A percentile compares a stretch with the other conserved stretches of the same genome.
phyloP scores from a whole-genome alignment of 1,139 yeast genomes.

The Entelexis paramagnoliae region DNA sequence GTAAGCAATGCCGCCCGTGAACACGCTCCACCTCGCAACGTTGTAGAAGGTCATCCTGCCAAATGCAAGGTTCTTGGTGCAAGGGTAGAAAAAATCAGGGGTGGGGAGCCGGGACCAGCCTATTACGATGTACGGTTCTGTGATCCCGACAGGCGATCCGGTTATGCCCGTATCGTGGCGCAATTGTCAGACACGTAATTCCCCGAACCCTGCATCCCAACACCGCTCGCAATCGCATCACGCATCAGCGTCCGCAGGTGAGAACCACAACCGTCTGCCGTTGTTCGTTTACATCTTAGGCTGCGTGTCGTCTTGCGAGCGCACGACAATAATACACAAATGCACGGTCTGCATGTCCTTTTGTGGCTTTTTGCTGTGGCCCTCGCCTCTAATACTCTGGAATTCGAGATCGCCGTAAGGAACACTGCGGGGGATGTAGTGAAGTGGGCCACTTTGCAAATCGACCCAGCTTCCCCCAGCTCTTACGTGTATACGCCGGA shows the following conservation, averaged over 20 bases:
- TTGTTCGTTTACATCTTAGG: not conserved
- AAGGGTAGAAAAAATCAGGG: constrained; percentile 10
- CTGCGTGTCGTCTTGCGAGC: no score
- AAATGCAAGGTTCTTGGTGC: constrained; percentile 1
- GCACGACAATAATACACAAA: not conserved
- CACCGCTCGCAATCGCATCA: not conserved
- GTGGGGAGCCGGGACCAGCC: constrained; percentile 10
- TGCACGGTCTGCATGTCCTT: not conserved
- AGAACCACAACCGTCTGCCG: not conserved
- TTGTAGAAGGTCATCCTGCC: constrained; percentile 22
- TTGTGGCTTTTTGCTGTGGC: not conserved
- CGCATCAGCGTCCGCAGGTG: not conserved
- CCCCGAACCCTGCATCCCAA: not conserved
- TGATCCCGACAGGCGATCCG: not conserved
- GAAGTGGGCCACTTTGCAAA: constrained; percentile 5
- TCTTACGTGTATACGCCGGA: constrained; percentile 2
- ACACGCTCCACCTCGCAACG: constrained; percentile 80
- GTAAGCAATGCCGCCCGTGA: constrained; percentile 79
- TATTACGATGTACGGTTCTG: constrained; percentile 7
- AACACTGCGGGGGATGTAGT: not conserved
- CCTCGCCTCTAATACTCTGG: not conserved
- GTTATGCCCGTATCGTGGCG: not conserved
- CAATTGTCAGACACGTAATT: not conserved
- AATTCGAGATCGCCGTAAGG: constrained; percentile 8
- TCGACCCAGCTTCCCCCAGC: not conserved